phyloP scores from a whole-genome alignment of 345 rosid species.

The Iberis pinnata region DNA sequence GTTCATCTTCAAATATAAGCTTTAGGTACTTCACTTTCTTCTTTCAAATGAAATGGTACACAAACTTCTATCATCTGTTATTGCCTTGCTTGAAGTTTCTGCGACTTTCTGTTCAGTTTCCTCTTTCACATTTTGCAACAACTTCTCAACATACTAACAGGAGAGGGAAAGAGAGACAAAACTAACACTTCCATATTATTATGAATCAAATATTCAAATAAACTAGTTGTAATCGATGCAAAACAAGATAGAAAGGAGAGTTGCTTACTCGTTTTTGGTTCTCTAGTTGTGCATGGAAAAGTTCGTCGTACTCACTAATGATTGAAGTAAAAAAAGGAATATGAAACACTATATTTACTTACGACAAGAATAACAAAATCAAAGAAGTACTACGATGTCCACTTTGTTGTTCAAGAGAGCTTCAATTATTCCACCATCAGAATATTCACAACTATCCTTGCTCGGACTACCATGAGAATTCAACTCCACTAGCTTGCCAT shows the following conservation, averaged over 20 bases:
- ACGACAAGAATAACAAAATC: slow-evolving; percentile 1
- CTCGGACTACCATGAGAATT: slow-evolving; percentile 55
- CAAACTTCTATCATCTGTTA: slow-evolving; percentile 77
- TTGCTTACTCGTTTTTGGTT: slow-evolving; percentile 74
- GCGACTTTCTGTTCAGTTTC: slow-evolving; percentile 71
- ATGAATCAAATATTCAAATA: neutral
- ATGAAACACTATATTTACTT: slow-evolving; percentile 12
- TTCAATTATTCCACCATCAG: slow-evolving; percentile 58
- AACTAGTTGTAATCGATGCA: slow-evolving; percentile 7
- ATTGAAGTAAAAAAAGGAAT: slow-evolving; percentile 28
- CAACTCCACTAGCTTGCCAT: slow-evolving; percentile 86
- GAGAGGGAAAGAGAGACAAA: slow-evolving; percentile 28
- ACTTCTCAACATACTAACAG: slow-evolving; percentile 26
- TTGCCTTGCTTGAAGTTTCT: slow-evolving; percentile 46
- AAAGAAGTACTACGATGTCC: too few relatives aligned
- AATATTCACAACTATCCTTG: slow-evolving; percentile 58
- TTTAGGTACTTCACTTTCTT: slow-evolving; percentile 67
- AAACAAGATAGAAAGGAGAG: neutral
- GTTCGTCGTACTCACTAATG: slow-evolving; percentile 79
- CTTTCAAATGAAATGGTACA: slow-evolving; percentile 53
- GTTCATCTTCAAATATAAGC: slow-evolving; percentile 55
- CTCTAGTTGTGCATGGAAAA: slow-evolving; percentile 76
- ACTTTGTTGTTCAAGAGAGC: slow-evolving; percentile 74
- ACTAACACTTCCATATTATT: neutral
- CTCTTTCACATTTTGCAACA: slow-evolving; percentile 70